These are phyloP conservation scores for Hordeum vulgare DNA, from an alignment of 176 grass and related monocot genomes.

Conservation along the genomic window MorexV3_pseudomolecules_assembly NC_058520.1:345371646-345372145, in stretches of 20 bases:
- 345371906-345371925: conserved; percentile 56
- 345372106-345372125: conserved; percentile 48
- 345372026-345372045: conserved; percentile 64
- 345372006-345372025: conserved; percentile 40
- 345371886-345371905: conserved; percentile 45
- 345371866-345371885: conserved; percentile 47
- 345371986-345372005: conserved; percentile 49
- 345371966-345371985: conserved; percentile 68
- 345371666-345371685: neutral
- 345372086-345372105: conserved; percentile 35
- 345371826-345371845: conserved; percentile 63
- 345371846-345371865: conserved; percentile 46
- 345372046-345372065: conserved; percentile 73
- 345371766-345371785: conserved; percentile 64
- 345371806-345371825: conserved; percentile 52
- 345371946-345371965: conserved; percentile 31
- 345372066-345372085: conserved; percentile 63
- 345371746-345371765: conserved; percentile 62
- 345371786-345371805: conserved; percentile 39
- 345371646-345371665: neutral
- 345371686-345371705: neutral
- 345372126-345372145: conserved; percentile 71
- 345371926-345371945: conserved; percentile 48
- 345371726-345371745: conserved; percentile 39
- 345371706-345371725: neutral